phyloP scores from a whole-genome alignment of 805 yeast genomes.

The Grigorovia jiainica region DNA sequence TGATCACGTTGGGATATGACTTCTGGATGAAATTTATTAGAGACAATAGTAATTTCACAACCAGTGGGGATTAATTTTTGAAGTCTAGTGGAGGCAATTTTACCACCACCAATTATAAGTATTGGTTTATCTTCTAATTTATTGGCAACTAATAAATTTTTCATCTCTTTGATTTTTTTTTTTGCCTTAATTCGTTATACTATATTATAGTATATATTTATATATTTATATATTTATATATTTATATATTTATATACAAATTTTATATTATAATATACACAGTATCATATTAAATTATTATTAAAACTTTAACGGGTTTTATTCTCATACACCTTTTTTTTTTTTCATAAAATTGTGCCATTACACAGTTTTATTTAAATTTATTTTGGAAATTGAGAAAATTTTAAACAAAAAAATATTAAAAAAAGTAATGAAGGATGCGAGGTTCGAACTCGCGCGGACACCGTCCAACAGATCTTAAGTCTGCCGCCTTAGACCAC shows the following conservation, averaged over 20 bases:
- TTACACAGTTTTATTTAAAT: too few relatives aligned
- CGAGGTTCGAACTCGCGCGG: not conserved
- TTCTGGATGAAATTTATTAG: conserved; percentile 16
- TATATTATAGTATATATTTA: not conserved
- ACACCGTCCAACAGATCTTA: not conserved
- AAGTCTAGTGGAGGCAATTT: conserved; percentile 25
- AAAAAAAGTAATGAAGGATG: not conserved
- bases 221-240: not conserved
- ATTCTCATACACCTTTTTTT: too few relatives aligned
- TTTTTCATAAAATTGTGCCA: too few relatives aligned
- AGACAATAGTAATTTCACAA: conserved; percentile 23
- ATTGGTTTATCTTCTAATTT: conserved; percentile 18
- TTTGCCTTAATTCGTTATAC: not conserved
- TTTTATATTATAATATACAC: too few relatives aligned
- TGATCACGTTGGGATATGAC: conserved; percentile 2
- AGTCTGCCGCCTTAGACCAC: not conserved
- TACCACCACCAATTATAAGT: conserved; percentile 29
- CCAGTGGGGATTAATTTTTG: conserved; percentile 26
- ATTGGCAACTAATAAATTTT: conserved; percentile 25
- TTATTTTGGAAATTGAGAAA: too few relatives aligned
- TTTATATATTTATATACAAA: not conserved
- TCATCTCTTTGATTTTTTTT: conserved; percentile 5
- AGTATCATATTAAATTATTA: too few relatives aligned
- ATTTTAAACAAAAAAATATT: not conserved
- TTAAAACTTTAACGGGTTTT: too few relatives aligned